Evolutionary conservation across 371 early-diverging fungal genomes (phyloP).

Genomic region (Zychaea mexicana): DNA sequence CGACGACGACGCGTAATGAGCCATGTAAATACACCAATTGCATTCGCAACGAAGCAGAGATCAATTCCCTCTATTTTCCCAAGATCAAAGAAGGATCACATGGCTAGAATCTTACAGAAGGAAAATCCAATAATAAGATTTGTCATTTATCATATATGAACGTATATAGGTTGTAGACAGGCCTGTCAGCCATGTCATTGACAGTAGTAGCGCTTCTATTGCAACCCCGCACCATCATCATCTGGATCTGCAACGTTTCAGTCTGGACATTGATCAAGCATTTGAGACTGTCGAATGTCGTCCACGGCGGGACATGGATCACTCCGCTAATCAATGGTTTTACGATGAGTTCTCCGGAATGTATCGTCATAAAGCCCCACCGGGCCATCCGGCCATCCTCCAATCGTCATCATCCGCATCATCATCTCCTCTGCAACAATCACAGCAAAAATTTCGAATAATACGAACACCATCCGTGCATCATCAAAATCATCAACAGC

Average conservation of each 20-base stretch:
- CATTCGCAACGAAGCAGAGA: too few relatives aligned
- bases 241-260: conserved; percentile 3
- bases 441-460: too few relatives aligned
- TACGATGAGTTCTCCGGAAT: conserved; percentile 41
- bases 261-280: background rate
- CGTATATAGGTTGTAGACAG: background rate
- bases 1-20: too few relatives aligned
- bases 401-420: background rate
- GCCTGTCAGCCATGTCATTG: background rate
- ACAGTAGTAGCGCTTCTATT: background rate
- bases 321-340: conserved; percentile 29
- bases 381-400: background rate
- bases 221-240: background rate
- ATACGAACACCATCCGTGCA: background rate
- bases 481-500: background rate
- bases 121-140: too few relatives aligned
- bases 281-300: conserved; percentile 2
- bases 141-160: too few relatives aligned
- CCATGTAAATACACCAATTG: background rate
- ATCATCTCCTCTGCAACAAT: background rate
- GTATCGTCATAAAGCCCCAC: conserved; percentile 29
- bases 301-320: background rate
- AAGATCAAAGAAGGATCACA: too few relatives aligned
- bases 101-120: too few relatives aligned
- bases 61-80: too few relatives aligned